Conservation (phyloP, 2,329 filamentous ascomycete species). For the Botryotinia convoluta region DNA sequence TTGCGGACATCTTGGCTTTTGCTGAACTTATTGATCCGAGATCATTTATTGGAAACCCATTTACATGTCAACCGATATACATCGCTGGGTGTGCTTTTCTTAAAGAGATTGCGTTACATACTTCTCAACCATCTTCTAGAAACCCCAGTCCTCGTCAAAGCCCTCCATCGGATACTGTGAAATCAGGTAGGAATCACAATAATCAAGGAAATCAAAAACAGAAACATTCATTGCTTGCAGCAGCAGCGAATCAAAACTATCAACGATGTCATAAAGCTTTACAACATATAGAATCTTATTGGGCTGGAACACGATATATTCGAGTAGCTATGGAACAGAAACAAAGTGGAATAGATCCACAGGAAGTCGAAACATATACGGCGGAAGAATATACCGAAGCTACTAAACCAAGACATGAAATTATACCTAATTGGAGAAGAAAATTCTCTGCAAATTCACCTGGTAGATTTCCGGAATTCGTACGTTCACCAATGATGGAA, state of each 20-base stretch:
- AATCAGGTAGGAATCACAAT: conserved; percentile 30
- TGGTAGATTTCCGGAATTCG: conserved; percentile 30
- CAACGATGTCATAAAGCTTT: conserved; percentile 82
- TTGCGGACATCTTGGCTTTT: conserved; percentile 84
- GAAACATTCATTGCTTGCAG: conserved; percentile 74
- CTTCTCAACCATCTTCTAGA: conserved; percentile 62
- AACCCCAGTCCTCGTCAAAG: conserved; percentile 41
- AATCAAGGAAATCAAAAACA: conserved; percentile 34
- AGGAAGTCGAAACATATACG: conserved; percentile 52
- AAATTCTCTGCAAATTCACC: conserved; percentile 31
- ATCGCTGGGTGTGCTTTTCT: conserved; percentile 87
- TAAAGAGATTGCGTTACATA: conserved; percentile 73
- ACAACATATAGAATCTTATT: conserved; percentile 77
- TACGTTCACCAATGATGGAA: conserved; percentile 46
- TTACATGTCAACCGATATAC: conserved; percentile 87
- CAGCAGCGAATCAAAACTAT: conserved; percentile 82
- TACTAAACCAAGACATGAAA: conserved; percentile 53
- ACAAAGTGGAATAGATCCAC: conserved; percentile 77
- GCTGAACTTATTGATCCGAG: conserved; percentile 82
- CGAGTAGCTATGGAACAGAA: conserved; percentile 84
- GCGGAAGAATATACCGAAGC: conserved; percentile 70
- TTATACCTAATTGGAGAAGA: conserved; percentile 41
- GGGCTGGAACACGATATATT: conserved; percentile 85
- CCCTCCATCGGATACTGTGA: conserved; percentile 15
- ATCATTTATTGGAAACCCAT: conserved; percentile 83